Evolutionary conservation across 306 rosid genomes (phyloP), one percentile per base, ranked within the genome.

Genomic region (Oemleria cerasiformis): DNA sequence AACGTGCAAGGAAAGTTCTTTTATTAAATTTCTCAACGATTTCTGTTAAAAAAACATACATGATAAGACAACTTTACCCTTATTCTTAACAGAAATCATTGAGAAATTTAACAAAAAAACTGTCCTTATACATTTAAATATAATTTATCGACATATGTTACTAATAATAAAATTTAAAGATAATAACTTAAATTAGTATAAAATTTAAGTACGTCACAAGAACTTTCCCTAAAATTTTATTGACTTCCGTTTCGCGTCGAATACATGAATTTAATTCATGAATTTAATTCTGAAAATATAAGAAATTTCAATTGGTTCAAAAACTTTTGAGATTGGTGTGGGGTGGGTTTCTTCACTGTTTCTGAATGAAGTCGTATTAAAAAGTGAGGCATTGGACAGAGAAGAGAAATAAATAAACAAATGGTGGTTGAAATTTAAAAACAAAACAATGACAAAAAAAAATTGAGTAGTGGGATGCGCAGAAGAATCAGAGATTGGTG

Each of bases 391-490:
- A n/a, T 36, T 40, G 36, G 72, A 63, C 61, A 7, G 45, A 36
- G 47, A 47, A 43, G 45, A 57, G 47, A 65, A 68, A 42, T 59
- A 41, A 53, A 47, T 15, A 49, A 19, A 57, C 9, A 17, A 55
- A 70, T 9, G 12, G 81, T 72, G 62, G 77, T 67, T 76, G 80
- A 71, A 30, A 30, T 30, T 30, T 30, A 30, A 30, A 74, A 75
- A 38, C 60, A 79, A 74, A 70, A 76, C 71, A 80, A 67, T 50
- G 56, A 47, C 21, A 51, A 38, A 73, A 44, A 21, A 71, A 78
- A 84, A 36, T 34, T 5, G 65, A 71, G 74, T 72, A 84, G 95
- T 86, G 85, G 91, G 65, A 79, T 78, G 75, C 76, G 85, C 79
- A 78, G 76, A 80, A 78, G 76, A 81, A 79, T 78, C 47, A 38